Conservation (phyloP, 1,284 basidiomycete species). For the Pholiota adiposa region DNA sequence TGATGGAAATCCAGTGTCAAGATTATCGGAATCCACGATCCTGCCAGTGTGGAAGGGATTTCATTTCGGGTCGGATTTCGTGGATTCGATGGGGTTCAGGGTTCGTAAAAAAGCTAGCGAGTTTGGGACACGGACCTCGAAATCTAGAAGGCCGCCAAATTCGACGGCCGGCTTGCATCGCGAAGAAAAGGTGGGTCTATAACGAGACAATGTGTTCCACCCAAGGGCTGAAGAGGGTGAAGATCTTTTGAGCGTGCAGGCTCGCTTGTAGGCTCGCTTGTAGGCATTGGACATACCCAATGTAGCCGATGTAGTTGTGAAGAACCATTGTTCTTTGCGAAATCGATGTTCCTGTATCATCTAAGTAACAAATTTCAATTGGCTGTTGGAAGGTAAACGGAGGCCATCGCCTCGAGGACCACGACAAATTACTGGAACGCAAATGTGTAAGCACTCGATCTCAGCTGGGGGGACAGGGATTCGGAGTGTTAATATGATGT, state of each 20-base stretch:
- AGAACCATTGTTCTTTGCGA: neutral
- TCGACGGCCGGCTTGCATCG: neutral
- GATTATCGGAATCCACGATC: slow-evolving; percentile 8
- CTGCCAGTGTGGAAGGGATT: slow-evolving; percentile 1
- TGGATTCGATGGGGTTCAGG: slow-evolving; percentile 11
- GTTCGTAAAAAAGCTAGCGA: slow-evolving; percentile 1
- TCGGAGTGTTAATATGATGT: slow-evolving; percentile 7
- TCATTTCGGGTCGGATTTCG: slow-evolving; percentile 11
- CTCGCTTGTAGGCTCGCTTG: neutral
- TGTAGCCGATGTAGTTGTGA: neutral
- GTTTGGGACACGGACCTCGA: neutral
- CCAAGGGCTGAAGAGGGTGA: neutral
- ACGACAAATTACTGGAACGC: neutral
- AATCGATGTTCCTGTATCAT: neutral
- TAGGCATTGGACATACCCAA: neutral
- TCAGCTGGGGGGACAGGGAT: neutral
- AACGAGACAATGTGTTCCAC: neutral
- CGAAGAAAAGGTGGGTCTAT: neutral
- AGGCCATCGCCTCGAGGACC: neutral
- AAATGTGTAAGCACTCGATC: slow-evolving; percentile 1
- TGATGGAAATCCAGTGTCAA: neutral
- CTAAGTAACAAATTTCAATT: neutral
- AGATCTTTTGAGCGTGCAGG: neutral
- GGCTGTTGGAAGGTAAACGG: neutral
- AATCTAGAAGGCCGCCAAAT: neutral